phyloP scores from a whole-genome alignment of 2,329 filamentous ascomycete genomes.

The Arthrinium puccinioides region DNA sequence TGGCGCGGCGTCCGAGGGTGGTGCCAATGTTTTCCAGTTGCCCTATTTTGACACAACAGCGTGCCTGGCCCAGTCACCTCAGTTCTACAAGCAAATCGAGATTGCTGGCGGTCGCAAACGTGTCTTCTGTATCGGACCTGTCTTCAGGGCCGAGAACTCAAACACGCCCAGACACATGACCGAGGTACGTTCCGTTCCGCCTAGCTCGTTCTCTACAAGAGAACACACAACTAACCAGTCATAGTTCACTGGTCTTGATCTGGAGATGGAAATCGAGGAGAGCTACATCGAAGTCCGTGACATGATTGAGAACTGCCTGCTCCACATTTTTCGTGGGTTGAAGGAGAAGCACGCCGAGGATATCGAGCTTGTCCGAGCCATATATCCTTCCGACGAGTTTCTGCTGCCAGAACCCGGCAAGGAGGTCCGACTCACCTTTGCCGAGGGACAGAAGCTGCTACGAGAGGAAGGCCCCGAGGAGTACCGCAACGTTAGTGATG shows the following conservation, averaged over 20 bases:
- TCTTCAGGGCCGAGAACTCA: constrained; percentile 80
- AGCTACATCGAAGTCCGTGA: constrained; percentile 68
- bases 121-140: constrained; percentile 71
- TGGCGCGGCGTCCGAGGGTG: constrained; percentile 85
- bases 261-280: constrained; percentile 83
- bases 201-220: no score
- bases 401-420: constrained; percentile 68
- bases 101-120: constrained; percentile 72
- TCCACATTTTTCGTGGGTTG: constrained; percentile 74
- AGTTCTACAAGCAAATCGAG: constrained; percentile 84
- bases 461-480: constrained; percentile 65
- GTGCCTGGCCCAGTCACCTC: constrained; percentile 72
- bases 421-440: constrained; percentile 70
- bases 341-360: constrained; percentile 55
- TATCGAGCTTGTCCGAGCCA: constrained; percentile 62
- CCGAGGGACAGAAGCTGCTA: constrained; percentile 70
- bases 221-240: no score
- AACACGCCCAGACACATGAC: constrained; percentile 83
- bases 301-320: constrained; percentile 66
- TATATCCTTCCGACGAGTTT: constrained; percentile 73
- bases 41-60: constrained; percentile 84
- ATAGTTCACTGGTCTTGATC: constrained; percentile 76
- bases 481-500: constrained; percentile 60
- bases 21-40: constrained; percentile 83
- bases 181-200: constrained; percentile 37